Conservation (phyloP, 2,329 filamentous ascomycete species). For the Fusarium sublunatum region DNA sequence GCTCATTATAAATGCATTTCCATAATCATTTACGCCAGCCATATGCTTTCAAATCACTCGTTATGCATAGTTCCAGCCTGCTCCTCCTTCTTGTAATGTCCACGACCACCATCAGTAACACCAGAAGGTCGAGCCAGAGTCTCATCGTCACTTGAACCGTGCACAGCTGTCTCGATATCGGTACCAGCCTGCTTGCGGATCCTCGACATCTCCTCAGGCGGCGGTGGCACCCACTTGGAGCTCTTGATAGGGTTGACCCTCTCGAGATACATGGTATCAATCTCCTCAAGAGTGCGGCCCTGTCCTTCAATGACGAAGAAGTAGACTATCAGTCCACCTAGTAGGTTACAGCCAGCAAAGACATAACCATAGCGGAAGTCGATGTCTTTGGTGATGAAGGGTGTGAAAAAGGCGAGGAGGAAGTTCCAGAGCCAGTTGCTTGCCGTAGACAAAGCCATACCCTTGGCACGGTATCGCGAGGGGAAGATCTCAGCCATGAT, state of each 20-base stretch:
- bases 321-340: slow-evolving; percentile 74
- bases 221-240: slow-evolving; percentile 61
- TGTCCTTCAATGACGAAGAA: slow-evolving; percentile 82
- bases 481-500: slow-evolving; percentile 74
- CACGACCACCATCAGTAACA: slow-evolving; percentile 11
- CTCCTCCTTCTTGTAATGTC: slow-evolving; percentile 29
- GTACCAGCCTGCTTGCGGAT: slow-evolving; percentile 57
- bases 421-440: slow-evolving; percentile 81
- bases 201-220: slow-evolving; percentile 57
- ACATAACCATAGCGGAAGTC: slow-evolving; percentile 81
- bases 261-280: slow-evolving; percentile 81
- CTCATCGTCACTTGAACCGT: slow-evolving; percentile 34
- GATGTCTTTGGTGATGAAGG: slow-evolving; percentile 79
- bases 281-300: slow-evolving; percentile 79
- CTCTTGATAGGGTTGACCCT: slow-evolving; percentile 73
- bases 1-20: not conserved
- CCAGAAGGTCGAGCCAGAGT: slow-evolving; percentile 21
- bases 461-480: slow-evolving; percentile 68
- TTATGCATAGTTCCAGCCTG: slow-evolving; percentile 18
- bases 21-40: no score
- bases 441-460: slow-evolving; percentile 69
- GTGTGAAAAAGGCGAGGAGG: slow-evolving; percentile 80
- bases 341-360: slow-evolving; percentile 77
- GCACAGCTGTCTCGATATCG: slow-evolving; percentile 48
- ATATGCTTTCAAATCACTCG: slow-evolving; percentile 13